Conservation (phyloP, 169 alveolate genomes). For the Eimeria sp. region DNA sequence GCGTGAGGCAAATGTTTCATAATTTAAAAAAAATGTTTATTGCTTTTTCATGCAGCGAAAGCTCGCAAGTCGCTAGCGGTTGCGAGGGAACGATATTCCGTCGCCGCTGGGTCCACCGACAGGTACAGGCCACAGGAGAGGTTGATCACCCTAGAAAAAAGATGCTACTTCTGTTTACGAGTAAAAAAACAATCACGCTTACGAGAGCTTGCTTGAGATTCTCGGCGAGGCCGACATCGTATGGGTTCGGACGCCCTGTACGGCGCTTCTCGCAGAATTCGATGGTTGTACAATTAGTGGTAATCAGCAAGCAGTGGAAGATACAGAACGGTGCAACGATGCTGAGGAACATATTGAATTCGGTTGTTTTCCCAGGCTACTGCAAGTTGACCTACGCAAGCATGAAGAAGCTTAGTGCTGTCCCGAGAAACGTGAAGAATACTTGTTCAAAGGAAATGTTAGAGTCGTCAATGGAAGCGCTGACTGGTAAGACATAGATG, state of each 20-base stretch:
- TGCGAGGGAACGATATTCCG: conserved; percentile 84
- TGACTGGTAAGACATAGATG: conserved; percentile 52
- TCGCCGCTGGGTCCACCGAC: conserved; percentile 85
- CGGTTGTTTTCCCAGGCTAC: conserved; percentile 14
- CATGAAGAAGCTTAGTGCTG: conserved; percentile 74
- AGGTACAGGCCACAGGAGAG: conserved; percentile 85
- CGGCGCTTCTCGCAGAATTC: conserved; percentile 88
- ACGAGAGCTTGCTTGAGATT: conserved; percentile 83
- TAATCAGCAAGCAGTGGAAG: conserved; percentile 83
- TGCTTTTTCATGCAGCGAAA: neutral
- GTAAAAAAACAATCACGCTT: neutral
- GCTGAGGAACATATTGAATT: conserved; percentile 55
- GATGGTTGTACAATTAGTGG: conserved; percentile 85
- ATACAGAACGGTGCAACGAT: conserved; percentile 85
- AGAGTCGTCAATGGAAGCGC: conserved; percentile 69
- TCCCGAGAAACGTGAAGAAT: conserved; percentile 81
- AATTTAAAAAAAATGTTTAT: neutral
- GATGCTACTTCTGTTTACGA: neutral
- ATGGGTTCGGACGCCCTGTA: conserved; percentile 81
- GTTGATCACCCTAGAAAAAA: conserved; percentile 82
- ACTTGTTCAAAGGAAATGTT: conserved; percentile 79
- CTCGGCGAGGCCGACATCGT: conserved; percentile 84
- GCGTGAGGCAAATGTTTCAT: neutral
- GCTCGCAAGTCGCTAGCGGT: conserved; percentile 16
- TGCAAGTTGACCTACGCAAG: conserved; percentile 17